These are phyloP conservation scores for Alisma plantagoaquatica DNA, from an alignment of 106 monocot species.

Conservation along the genomic window DNA sequence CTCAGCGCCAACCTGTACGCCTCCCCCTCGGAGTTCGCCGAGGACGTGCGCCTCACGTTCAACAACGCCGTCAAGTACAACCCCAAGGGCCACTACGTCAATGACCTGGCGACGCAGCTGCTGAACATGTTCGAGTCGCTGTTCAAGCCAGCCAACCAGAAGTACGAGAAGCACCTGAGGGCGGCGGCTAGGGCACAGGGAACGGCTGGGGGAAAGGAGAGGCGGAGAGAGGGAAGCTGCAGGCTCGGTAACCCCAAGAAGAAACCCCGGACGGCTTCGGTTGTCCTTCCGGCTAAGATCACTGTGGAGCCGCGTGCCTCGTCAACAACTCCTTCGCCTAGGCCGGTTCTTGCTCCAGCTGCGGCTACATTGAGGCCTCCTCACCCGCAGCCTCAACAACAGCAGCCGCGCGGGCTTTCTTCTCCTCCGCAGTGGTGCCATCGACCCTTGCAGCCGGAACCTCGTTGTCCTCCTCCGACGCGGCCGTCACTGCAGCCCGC, in stretches of 20 bases:
- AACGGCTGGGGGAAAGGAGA: background rate
- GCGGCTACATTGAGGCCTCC: no score
- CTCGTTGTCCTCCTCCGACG: background rate
- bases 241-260: no score
- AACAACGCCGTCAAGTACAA: constrained; percentile 74
- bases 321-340: no score
- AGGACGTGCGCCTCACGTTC: constrained; percentile 63
- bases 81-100: constrained; percentile 38
- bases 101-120: constrained; percentile 28
- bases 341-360: no score
- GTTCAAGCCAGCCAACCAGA: constrained; percentile 7
- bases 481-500: background rate
- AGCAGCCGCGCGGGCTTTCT: no score
- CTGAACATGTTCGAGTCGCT: constrained; percentile 36
- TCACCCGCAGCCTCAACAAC: no score
- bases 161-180: background rate
- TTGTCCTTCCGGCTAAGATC: no score
- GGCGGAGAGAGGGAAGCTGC: no score
- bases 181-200: background rate
- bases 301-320: no score
- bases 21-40: constrained; percentile 40
- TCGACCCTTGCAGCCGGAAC: background rate
- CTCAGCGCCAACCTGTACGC: constrained; percentile 30
- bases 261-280: no score
- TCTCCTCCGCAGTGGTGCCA: background rate